phyloP scores from a whole-genome alignment of 1,139 yeast genomes.

The Wickerhamiella pararugosa region DNA sequence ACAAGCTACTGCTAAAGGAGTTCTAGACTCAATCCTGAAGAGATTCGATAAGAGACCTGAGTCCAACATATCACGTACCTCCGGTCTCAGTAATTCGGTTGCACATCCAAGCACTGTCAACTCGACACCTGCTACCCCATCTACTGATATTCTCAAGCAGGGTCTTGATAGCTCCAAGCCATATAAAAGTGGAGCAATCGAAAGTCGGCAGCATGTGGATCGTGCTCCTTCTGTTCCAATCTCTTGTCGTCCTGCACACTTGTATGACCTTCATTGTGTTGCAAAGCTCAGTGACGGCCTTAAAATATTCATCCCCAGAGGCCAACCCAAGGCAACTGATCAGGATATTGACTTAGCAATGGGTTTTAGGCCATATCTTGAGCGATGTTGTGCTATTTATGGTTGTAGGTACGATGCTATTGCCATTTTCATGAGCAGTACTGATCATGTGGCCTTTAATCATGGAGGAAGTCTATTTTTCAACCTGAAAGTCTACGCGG shows the following conservation, averaged over 20 bases:
- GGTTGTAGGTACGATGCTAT: conserved; percentile 13
- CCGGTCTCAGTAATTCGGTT: too few relatives aligned
- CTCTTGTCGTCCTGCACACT: background rate
- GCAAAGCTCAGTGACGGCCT: conserved; percentile 4
- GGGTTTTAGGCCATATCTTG: background rate
- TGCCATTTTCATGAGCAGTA: conserved; percentile 7
- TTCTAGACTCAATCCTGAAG: too few relatives aligned
- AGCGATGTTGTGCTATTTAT: conserved; percentile 12
- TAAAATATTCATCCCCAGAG: background rate
- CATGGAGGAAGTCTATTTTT: conserved; percentile 26
- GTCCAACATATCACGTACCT: too few relatives aligned
- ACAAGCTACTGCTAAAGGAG: too few relatives aligned
- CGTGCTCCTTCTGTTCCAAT: conserved; percentile 1
- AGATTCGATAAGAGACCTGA: too few relatives aligned
- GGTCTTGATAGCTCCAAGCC: too few relatives aligned
- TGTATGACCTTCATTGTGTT: background rate
- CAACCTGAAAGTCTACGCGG: conserved; percentile 19
- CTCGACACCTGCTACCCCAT: too few relatives aligned
- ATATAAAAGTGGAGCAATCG: too few relatives aligned
- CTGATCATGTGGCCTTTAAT: conserved; percentile 24
- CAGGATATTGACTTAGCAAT: background rate
- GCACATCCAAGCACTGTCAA: too few relatives aligned
- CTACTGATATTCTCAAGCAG: too few relatives aligned
- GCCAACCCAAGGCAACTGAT: background rate
- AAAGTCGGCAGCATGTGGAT: background rate